Conservation (phyloP, 2,329 filamentous ascomycete species). For the Sporothrix euskadiensis region DNA sequence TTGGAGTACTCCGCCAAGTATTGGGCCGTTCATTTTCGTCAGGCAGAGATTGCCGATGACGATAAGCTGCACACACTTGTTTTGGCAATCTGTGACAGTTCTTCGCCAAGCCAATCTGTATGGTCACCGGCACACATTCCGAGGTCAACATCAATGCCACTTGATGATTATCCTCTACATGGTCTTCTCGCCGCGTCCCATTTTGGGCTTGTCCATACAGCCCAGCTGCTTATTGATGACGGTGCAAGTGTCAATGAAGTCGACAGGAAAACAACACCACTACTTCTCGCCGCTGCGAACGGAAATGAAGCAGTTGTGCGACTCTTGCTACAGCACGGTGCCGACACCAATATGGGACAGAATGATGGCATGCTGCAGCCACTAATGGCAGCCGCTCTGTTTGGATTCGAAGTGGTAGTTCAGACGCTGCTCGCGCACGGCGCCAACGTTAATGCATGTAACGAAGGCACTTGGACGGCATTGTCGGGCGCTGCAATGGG, state of each 20-base stretch:
- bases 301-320: neutral
- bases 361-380: neutral
- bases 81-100: neutral
- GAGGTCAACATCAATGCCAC: neutral
- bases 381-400: neutral
- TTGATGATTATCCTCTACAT: neutral
- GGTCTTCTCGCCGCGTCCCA: neutral
- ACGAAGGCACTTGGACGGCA: neutral
- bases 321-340: neutral
- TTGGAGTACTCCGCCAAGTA: neutral
- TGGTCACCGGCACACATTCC: neutral
- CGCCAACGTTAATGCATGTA: neutral
- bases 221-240: neutral
- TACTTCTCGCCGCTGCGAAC: neutral
- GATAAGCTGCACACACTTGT: neutral
- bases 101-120: neutral
- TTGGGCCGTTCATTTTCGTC: neutral
- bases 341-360: neutral
- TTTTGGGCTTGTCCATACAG: neutral
- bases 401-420: neutral
- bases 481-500: neutral
- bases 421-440: neutral
- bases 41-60: neutral
- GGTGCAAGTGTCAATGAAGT: neutral
- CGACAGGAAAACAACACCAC: neutral